Conservation (phyloP, 75 land plant genomes). For the Cunninghamia lanceolata region DNA sequence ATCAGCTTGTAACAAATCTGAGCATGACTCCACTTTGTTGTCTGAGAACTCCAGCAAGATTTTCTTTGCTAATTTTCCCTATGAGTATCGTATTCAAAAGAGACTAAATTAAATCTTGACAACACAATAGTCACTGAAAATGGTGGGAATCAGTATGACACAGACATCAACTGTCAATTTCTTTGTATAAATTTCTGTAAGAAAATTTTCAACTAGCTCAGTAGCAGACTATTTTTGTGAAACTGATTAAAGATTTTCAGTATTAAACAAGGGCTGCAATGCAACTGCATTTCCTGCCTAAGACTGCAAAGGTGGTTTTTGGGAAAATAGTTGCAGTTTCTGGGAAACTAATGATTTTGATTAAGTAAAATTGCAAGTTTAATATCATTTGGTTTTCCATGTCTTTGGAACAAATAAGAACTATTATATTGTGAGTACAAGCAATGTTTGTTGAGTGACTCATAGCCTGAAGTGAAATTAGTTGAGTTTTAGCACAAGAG, state of each 20-base stretch:
- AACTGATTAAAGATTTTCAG: background rate
- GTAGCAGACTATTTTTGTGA: background rate
- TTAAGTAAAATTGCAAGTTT: no score
- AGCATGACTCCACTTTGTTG: background rate
- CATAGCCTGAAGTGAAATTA: no score
- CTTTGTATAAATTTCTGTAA: background rate
- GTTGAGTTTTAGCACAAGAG: no score
- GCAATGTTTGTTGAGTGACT: no score
- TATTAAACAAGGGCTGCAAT: background rate
- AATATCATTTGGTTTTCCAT: no score
- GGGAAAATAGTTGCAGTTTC: no score
- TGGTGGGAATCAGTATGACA: background rate
- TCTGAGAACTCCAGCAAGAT: background rate
- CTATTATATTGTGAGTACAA: no score
- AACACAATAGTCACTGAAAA: background rate
- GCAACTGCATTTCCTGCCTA: no score
- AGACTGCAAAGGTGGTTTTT: no score
- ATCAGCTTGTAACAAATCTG: background rate
- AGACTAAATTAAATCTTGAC: background rate
- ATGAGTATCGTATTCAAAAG: background rate
- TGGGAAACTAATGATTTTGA: no score
- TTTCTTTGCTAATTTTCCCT: background rate
- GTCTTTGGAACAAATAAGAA: no score
- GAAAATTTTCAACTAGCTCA: no score
- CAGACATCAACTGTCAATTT: background rate